Evolutionary conservation across 2,329 filamentous ascomycete genomes (phyloP).

Genomic region (Sclerotinia borealis): DNA sequence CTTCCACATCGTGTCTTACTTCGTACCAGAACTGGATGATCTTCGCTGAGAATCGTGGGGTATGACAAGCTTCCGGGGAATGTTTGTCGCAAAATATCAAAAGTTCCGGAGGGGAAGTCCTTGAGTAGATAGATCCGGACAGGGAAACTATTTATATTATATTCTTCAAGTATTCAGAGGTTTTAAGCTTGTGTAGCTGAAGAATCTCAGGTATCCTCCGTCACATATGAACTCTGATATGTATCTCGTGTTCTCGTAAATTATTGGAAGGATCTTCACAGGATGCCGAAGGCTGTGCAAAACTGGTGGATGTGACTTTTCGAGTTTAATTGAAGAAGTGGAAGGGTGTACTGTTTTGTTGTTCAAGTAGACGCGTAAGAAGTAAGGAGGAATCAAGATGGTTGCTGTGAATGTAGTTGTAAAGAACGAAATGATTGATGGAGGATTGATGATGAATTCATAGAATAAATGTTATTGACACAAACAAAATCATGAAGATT

Average conservation of each 20-base stretch:
- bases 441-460: background rate
- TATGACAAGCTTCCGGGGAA: background rate
- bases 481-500: background rate
- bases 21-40: conserved; percentile 20
- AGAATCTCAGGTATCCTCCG: background rate
- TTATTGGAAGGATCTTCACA: conserved; percentile 6
- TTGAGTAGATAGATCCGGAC: background rate
- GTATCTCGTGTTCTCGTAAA: conserved; percentile 14
- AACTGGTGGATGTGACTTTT: background rate
- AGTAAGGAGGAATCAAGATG: background rate
- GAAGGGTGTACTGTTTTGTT: background rate
- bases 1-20: conserved; percentile 45
- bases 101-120: background rate
- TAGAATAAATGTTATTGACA: background rate
- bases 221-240: background rate
- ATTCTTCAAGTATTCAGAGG: background rate
- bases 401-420: background rate
- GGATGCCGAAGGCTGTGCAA: conserved; percentile 10
- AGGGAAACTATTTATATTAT: background rate
- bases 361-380: background rate
- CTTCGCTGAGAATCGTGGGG: conserved; percentile 14
- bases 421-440: background rate
- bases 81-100: background rate
- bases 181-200: conserved; percentile 3
- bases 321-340: background rate